A percentile compares a stretch with the other conserved stretches of the same genome.
These are phyloP conservation scores for Erythrobasidium yunnanense DNA, from an alignment of 768 basidiomycete genomes.

Conservation along the genomic window DNA sequence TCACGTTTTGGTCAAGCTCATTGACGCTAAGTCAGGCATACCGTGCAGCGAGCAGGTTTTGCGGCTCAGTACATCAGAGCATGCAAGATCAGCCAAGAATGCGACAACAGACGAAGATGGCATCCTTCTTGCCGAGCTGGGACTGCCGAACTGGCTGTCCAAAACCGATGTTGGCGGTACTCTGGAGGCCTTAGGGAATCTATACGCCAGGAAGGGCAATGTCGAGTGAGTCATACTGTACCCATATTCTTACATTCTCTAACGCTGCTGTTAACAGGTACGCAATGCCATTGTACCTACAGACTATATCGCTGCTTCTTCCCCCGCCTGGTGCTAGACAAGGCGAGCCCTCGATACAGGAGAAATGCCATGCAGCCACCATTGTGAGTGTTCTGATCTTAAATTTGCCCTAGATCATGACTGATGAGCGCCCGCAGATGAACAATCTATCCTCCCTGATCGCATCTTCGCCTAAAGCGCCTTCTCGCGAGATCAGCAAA, in stretches of 20 bases:
- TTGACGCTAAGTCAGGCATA: not conserved
- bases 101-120: conserved; percentile 4
- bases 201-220: conserved; percentile 32
- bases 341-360: not conserved
- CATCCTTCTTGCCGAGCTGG: conserved; percentile 23
- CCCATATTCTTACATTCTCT: not conserved
- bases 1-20: not conserved
- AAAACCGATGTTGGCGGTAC: conserved; percentile 30
- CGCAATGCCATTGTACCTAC: conserved; percentile 31
- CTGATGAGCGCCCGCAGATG: too few relatives aligned
- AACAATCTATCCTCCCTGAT: conserved; percentile 34
- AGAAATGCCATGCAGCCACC: conserved; percentile 31
- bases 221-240: too few relatives aligned
- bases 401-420: too few relatives aligned
- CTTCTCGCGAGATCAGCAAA: conserved; percentile 24
- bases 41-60: conserved; percentile 10
- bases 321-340: conserved; percentile 10
- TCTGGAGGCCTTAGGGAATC: conserved; percentile 30
- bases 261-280: conserved; percentile 24
- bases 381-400: not conserved
- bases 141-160: conserved; percentile 31
- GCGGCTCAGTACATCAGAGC: not conserved
- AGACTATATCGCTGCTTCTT: conserved; percentile 32
- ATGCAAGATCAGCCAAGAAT: not conserved
- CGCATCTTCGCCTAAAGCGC: conserved; percentile 19